phyloP scores from a whole-genome alignment of 305 asterid genomes.

The Solanum aculeatissimum region DNA sequence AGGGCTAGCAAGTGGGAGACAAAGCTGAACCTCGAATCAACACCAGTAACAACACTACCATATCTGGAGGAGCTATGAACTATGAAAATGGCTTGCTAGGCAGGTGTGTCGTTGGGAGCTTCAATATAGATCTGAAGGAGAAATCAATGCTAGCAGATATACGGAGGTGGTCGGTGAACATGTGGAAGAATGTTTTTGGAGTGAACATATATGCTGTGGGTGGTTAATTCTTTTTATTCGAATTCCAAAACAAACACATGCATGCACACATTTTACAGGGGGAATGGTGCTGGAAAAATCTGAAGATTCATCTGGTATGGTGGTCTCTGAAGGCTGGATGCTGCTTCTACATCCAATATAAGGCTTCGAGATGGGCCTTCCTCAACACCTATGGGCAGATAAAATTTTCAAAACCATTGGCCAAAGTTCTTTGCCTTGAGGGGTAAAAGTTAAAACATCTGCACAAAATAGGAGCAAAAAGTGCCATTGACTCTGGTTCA shows the following conservation, averaged over 20 bases:
- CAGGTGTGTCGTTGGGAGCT: not conserved
- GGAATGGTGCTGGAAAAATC: not conserved
- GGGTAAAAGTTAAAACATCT: too few species aligned
- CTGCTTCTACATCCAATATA: too few species aligned
- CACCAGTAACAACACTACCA: not conserved
- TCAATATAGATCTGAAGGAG: not conserved
- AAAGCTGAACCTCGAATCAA: not conserved
- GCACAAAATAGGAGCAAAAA: too few species aligned
- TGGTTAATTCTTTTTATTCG: not conserved
- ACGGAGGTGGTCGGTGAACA: not conserved
- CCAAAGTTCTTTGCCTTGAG: too few species aligned
- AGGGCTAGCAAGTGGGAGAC: not conserved
- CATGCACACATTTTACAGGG: not conserved
- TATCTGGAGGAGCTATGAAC: not conserved
- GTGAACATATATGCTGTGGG: not conserved
- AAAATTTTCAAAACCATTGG: too few species aligned
- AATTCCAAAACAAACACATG: not conserved
- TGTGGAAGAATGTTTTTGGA: not conserved
- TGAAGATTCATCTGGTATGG: too few species aligned
- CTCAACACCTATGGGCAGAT: too few species aligned
- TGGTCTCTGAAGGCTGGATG: too few species aligned
- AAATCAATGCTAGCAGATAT: not conserved
- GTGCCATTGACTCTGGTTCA: too few species aligned
- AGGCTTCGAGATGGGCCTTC: too few species aligned
- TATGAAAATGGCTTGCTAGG: not conserved